Conservation (phyloP, 1,284 basidiomycete species). For the Stygiomarasmius scandens region DNA sequence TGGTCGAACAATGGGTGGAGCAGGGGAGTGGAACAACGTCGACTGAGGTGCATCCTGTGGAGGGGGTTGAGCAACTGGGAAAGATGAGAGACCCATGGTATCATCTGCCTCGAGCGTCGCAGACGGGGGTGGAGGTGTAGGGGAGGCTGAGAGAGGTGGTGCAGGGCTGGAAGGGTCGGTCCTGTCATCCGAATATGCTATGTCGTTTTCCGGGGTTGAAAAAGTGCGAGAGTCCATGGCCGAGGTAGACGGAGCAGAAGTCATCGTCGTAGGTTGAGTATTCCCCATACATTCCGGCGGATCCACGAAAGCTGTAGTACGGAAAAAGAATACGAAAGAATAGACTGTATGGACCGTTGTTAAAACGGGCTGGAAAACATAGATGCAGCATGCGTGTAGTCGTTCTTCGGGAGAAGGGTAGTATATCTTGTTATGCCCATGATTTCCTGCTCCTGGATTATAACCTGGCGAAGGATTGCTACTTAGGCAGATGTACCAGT, state of each 20-base stretch:
- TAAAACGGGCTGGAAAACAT: constrained; percentile 6
- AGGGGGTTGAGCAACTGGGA: constrained; percentile 2
- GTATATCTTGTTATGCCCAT: constrained; percentile 35
- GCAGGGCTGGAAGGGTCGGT: constrained; percentile 1
- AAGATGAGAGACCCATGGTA: background rate
- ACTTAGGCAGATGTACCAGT: constrained; percentile 53
- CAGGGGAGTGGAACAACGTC: constrained; percentile 2
- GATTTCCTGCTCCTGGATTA: constrained; percentile 26
- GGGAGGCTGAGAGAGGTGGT: constrained; percentile 13
- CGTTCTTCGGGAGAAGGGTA: constrained; percentile 46
- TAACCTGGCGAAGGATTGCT: constrained; percentile 46
- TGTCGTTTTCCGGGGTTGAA: background rate
- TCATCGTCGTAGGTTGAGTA: constrained; percentile 6
- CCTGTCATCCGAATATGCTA: background rate
- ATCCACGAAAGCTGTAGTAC: constrained; percentile 45
- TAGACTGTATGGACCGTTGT: constrained; percentile 33
- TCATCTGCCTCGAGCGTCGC: background rate
- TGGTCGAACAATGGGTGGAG: background rate
- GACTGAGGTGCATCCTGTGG: constrained; percentile 4
- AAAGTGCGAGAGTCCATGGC: background rate
- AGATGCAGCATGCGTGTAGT: constrained; percentile 41
- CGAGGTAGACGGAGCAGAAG: constrained; percentile 4
- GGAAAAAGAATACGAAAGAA: constrained; percentile 53
- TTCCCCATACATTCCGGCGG: constrained; percentile 33
- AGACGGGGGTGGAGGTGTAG: constrained; percentile 10